Evolutionary conservation across 345 rosid species (phyloP).

Genomic region (Boechera retrofracta): DNA sequence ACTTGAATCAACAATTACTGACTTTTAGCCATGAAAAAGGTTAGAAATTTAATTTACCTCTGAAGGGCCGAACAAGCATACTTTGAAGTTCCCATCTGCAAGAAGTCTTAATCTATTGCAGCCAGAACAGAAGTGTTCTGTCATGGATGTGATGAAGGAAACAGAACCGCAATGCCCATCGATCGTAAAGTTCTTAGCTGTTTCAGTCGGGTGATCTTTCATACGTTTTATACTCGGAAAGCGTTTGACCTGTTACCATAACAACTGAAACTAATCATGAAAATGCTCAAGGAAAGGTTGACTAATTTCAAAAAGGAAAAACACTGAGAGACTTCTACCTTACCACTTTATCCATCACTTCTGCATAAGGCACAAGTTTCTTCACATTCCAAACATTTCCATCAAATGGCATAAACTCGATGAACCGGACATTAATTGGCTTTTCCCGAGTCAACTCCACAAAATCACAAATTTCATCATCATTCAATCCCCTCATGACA

Average conservation of each 20-base stretch:
- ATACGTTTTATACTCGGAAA: slow-evolving; percentile 65
- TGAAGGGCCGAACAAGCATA: slow-evolving; percentile 97
- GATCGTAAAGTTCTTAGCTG: slow-evolving; percentile 87
- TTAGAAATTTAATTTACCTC: slow-evolving; percentile 52
- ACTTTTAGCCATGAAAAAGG: not conserved
- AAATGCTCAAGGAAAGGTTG: slow-evolving; percentile 19
- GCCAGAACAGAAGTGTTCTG: slow-evolving; percentile 96
- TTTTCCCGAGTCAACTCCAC: slow-evolving; percentile 77
- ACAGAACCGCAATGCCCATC: slow-evolving; percentile 86
- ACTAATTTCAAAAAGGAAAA: slow-evolving; percentile 27
- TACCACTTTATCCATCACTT: slow-evolving; percentile 95
- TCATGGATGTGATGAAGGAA: slow-evolving; percentile 97
- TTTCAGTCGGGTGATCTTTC: slow-evolving; percentile 80
- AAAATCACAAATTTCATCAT: slow-evolving; percentile 95
- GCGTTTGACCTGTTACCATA: slow-evolving; percentile 54
- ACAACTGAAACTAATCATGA: slow-evolving; percentile 29
- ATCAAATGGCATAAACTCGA: slow-evolving; percentile 99
- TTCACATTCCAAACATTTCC: slow-evolving; percentile 96
- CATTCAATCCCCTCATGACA: slow-evolving; percentile 93
- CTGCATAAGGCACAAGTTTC: slow-evolving; percentile 81
- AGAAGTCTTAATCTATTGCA: slow-evolving; percentile 95
- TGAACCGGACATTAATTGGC: slow-evolving; percentile 90
- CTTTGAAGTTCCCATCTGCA: slow-evolving; percentile 98
- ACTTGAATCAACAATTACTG: not conserved
- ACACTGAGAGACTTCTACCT: slow-evolving; percentile 58